phyloP scores from a whole-genome alignment of 345 rosid genomes.

The Carallia pectinifolia region DNA sequence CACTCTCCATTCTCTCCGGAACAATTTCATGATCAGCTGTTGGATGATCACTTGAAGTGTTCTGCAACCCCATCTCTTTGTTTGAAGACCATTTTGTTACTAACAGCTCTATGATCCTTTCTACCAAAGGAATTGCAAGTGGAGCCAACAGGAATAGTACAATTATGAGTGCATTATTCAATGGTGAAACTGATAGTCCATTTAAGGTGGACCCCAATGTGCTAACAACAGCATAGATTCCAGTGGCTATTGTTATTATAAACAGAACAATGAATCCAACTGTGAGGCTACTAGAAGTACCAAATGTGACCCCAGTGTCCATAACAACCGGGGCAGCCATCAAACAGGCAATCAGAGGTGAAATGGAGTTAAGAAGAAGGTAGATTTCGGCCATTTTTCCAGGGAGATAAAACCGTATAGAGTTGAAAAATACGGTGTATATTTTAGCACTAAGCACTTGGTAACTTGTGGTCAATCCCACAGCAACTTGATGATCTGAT shows the following conservation, averaged over 20 bases:
- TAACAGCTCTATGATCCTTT: neutral
- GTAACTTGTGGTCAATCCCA: conserved; percentile 71
- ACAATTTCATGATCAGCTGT: too few relatives aligned
- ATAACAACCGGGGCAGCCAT: conserved; percentile 43
- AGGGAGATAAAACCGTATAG: conserved; percentile 29
- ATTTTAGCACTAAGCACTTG: conserved; percentile 73
- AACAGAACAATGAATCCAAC: neutral
- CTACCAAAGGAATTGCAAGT: neutral
- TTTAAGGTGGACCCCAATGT: neutral
- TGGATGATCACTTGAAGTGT: neutral
- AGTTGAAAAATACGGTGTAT: conserved; percentile 58
- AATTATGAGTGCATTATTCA: neutral
- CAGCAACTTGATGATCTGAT: conserved; percentile 48
- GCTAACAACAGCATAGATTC: neutral
- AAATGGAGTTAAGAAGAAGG: conserved; percentile 57
- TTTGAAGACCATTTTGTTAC: neutral
- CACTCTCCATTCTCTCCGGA: neutral
- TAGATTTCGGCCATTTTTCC: conserved; percentile 40
- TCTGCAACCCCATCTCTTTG: neutral
- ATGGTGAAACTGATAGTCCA: neutral
- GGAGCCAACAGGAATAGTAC: neutral
- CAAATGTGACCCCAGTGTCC: neutral
- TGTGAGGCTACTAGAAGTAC: neutral
- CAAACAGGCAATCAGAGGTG: conserved; percentile 43
- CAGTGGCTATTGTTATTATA: neutral